A percentile compares a stretch with the other conserved stretches of the same genome.
Conservation (phyloP, 169 alveolate species). For the Amoebophrya sp. region DNA sequence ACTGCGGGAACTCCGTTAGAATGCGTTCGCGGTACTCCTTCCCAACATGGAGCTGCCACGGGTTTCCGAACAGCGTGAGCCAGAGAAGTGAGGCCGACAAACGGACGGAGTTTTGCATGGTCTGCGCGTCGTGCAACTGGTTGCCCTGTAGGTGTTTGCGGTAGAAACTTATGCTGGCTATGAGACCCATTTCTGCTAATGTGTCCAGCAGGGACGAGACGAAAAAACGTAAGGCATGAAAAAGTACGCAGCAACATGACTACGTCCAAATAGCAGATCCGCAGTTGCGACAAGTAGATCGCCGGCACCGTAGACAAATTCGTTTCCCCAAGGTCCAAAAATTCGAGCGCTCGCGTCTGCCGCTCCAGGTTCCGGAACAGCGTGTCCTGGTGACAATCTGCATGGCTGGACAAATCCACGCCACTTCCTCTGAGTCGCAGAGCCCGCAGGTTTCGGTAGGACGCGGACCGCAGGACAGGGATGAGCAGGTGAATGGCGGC, state of each 20-base stretch:
- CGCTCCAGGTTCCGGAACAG: neutral
- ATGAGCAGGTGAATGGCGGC: too few relatives aligned
- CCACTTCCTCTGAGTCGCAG: neutral
- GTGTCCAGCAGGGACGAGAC: too few relatives aligned
- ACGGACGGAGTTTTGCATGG: neutral
- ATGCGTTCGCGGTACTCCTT: neutral
- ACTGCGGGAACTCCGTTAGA: neutral
- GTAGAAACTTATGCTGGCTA: too few relatives aligned
- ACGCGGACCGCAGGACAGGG: too few relatives aligned
- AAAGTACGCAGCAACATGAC: too few relatives aligned
- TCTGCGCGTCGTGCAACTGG: neutral
- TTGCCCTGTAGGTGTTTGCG: too few relatives aligned
- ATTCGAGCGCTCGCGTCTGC: neutral
- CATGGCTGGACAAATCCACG: neutral
- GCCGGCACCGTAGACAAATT: neutral
- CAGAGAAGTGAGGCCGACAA: neutral
- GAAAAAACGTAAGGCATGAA: too few relatives aligned
- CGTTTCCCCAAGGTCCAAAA: neutral
- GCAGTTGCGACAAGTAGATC: neutral
- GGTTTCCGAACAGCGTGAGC: too few relatives aligned
- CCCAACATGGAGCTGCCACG: too few relatives aligned
- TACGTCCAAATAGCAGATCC: neutral
- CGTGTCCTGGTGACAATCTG: neutral
- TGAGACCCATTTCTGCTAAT: too few relatives aligned
- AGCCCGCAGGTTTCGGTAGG: neutral